These are phyloP conservation scores for Citrus australasica DNA, from an alignment of 345 rosid genomes.

Conservation along the genomic window DNA sequence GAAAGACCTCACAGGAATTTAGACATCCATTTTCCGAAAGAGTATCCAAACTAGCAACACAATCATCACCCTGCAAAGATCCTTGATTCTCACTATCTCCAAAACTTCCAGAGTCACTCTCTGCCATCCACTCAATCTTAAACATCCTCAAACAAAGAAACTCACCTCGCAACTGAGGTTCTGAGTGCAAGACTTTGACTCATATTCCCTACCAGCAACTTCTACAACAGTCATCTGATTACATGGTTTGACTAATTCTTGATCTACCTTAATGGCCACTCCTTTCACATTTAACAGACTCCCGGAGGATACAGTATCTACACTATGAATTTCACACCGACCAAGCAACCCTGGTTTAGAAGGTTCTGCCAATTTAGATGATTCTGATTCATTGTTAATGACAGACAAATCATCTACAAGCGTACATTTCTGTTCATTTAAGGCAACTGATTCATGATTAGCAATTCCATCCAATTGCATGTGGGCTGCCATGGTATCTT, in stretches of 20 bases:
- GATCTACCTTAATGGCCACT: constrained; percentile 36
- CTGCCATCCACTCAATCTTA: constrained; percentile 28
- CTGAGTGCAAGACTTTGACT: constrained; percentile 34
- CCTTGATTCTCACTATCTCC: constrained; percentile 41
- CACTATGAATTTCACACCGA: constrained; percentile 30
- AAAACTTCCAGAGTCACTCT: constrained; percentile 20
- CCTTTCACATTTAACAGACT: constrained; percentile 21
- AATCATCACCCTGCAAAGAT: constrained; percentile 48
- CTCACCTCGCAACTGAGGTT: constrained; percentile 51
- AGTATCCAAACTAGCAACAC: constrained; percentile 31
- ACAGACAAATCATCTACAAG: constrained; percentile 24
- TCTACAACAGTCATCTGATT: constrained; percentile 35
- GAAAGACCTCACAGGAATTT: constrained; percentile 28
- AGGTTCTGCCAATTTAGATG: constrained; percentile 26
- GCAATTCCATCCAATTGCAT: constrained; percentile 18
- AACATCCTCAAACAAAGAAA: constrained; percentile 40
- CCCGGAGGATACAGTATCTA: constrained; percentile 22
- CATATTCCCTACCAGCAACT: constrained; percentile 30
- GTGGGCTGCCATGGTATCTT: constrained; percentile 8
- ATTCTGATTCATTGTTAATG: constrained; percentile 31
- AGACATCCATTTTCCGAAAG: constrained; percentile 36
- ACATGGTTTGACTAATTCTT: constrained; percentile 32
- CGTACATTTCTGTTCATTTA: constrained; percentile 23
- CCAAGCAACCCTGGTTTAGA: constrained; percentile 16
- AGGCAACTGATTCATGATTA: constrained; percentile 16